Base-by-base conservation (phyloP, 2,329 filamentous ascomycete species). In the Huntiella savannae region DNA sequence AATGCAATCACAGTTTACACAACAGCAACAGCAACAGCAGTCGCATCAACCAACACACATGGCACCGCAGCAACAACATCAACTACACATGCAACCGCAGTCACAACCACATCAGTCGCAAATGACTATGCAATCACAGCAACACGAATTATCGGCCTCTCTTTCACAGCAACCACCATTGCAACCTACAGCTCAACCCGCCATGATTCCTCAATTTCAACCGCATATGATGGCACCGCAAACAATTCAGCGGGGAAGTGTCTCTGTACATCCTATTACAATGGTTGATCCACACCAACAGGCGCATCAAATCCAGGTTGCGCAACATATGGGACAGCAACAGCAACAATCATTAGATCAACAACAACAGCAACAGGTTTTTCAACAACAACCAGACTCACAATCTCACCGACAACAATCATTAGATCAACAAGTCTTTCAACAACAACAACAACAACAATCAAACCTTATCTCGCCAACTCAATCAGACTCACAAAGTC, bases 21-120 rank as follows among this genome's bases (percentile, higher is more conserved):
- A 45, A 6, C 43, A 38, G 39, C n/a, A 45, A 6, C 43, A 38
- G 39, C n/a, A 22, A 22, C 43, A 39, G 5, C 35, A 38, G 33
- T 15, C 33, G 19, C 35, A 45, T 5, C 38, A 40, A 32, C 35
- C 32, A 12, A 39, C 12, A 38, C 19, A 39, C 33, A 35, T 39
- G 33, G 11, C 13, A 32, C 43, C 38, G 11, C 43, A 45, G 15
- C 41, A 43, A 16, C 41, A 43, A 35, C 32, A 35, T 10, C 42
- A 28, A 12, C 33, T 36, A 32, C 19, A 15, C 15, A 32, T 34
- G 11, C 40, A 16, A 13, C 32, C 16, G 5, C 40, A 34, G 10
- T 33, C 33, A 12, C 32, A 43, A 15, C n/a, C 34, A 4, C 40
- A 17, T 12, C 32, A 17, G 15, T 13, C 22, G 4, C 28, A 17